Percentiles rank a stretch among this genome's conserved stretches.
phyloP scores from a whole-genome alignment of 2,329 filamentous ascomycete genomes.

The Penicillium decumbens region DNA sequence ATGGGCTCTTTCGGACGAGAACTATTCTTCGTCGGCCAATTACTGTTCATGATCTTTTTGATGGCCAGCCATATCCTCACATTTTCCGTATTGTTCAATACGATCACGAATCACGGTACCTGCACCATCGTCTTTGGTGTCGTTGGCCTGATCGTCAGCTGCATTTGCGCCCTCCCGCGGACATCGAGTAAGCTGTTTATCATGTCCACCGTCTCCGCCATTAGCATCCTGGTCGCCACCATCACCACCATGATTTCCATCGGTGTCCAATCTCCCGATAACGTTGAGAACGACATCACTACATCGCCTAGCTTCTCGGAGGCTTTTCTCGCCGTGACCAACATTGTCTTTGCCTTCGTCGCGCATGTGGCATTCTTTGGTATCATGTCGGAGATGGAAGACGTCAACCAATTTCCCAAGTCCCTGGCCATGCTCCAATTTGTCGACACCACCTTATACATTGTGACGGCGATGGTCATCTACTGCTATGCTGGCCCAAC shows the following conservation, averaged over 20 bases:
- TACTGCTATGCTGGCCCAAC: slow-evolving; percentile 60
- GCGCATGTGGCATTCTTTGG: slow-evolving; percentile 63
- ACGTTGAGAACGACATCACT: slow-evolving; percentile 33
- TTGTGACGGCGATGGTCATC: slow-evolving; percentile 60
- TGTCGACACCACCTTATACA: slow-evolving; percentile 58
- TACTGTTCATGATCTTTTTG: slow-evolving; percentile 61
- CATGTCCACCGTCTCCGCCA: slow-evolving; percentile 58
- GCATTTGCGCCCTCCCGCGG: slow-evolving; percentile 55
- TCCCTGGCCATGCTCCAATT: slow-evolving; percentile 57
- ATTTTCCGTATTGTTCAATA: slow-evolving; percentile 62
- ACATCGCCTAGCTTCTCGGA: slow-evolving; percentile 46
- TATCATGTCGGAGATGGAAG: slow-evolving; percentile 60
- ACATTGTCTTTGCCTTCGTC: slow-evolving; percentile 64
- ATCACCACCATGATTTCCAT: slow-evolving; percentile 62
- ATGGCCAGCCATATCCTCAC: slow-evolving; percentile 65
- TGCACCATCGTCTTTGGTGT: slow-evolving; percentile 60
- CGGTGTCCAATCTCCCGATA: slow-evolving; percentile 46
- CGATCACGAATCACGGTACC: slow-evolving; percentile 54
- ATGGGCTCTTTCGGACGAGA: slow-evolving; percentile 57
- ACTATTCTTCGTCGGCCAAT: slow-evolving; percentile 56
- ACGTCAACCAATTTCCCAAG: slow-evolving; percentile 56
- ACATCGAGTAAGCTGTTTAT: slow-evolving; percentile 58
- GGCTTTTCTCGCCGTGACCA: slow-evolving; percentile 49
- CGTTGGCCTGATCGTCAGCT: slow-evolving; percentile 54
- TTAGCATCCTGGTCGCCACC: slow-evolving; percentile 59